Percentiles rank a stretch among this genome's conserved stretches.
Conservation (phyloP, 2,329 filamentous ascomycete genomes). For the Fusarium metavorans region DNA sequence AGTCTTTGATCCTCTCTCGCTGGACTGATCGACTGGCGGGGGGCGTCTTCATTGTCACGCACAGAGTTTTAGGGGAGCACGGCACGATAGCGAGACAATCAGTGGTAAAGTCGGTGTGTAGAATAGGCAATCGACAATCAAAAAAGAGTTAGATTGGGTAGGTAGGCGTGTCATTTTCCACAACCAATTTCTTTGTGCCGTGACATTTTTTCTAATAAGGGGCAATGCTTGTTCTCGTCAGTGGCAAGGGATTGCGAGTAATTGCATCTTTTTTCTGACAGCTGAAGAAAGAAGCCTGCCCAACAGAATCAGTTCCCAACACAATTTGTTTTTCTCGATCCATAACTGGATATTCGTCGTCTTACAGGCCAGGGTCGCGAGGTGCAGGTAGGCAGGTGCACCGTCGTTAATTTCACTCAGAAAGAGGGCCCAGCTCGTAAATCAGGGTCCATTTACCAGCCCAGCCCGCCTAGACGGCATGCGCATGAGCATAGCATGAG, state of each 20-base stretch:
- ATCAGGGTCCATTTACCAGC: not conserved
- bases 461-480: not conserved
- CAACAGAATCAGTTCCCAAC: constrained; percentile 31
- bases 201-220: constrained; percentile 5
- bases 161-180: not conserved
- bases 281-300: not conserved
- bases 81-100: not conserved
- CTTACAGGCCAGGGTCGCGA: not conserved
- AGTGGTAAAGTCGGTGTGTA: constrained; percentile 34
- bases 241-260: constrained; percentile 17
- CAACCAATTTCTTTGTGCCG: not conserved
- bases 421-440: not conserved
- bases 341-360: not conserved
- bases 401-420: not conserved
- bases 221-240: constrained; percentile 13
- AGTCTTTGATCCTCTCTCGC: not conserved
- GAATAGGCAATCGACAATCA: constrained; percentile 21
- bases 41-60: not conserved
- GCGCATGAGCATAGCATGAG: not conserved
- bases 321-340: constrained; percentile 18
- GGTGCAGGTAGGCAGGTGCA: not conserved
- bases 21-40: not conserved
- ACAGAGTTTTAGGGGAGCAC: not conserved
- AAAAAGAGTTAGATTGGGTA: constrained; percentile 1
- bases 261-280: not conserved